These are phyloP conservation scores for Daldinia eschscholtzii DNA, from an alignment of 2,329 filamentous ascomycete genomes.

Conservation along the genomic window DNA sequence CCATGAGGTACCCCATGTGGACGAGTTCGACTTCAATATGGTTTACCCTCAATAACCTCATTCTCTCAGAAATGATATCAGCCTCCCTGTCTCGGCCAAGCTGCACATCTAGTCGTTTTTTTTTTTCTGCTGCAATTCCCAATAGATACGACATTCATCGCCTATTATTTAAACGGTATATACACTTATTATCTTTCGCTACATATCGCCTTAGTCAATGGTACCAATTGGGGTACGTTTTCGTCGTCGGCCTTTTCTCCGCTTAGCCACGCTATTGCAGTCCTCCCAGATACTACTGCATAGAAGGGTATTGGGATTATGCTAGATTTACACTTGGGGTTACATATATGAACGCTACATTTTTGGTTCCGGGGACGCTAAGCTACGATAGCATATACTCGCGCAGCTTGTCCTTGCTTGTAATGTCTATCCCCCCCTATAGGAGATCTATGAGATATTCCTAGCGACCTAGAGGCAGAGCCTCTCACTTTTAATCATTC, in stretches of 20 bases:
- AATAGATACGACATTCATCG: not conserved
- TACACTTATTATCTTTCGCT: not conserved
- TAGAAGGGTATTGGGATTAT: not conserved
- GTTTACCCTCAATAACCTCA: constrained; percentile 46
- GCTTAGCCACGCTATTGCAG: not conserved
- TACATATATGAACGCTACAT: constrained; percentile 26
- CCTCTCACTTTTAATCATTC: constrained; percentile 22
- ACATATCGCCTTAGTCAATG: not conserved
- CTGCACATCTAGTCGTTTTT: constrained; percentile 5
- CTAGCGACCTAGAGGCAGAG: constrained; percentile 26
- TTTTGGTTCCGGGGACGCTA: constrained; percentile 5
- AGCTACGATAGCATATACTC: not conserved
- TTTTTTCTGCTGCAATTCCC: not conserved
- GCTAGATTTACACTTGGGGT: constrained; percentile 11
- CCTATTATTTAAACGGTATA: not conserved
- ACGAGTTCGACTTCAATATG: constrained; percentile 48
- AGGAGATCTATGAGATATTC: constrained; percentile 20
- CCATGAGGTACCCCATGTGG: constrained; percentile 45
- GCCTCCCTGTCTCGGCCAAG: not conserved
- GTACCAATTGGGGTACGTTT: not conserved
- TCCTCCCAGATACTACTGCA: not conserved
- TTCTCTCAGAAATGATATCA: not conserved
- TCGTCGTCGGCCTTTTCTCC: not conserved
- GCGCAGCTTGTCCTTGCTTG: constrained; percentile 3
- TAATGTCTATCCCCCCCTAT: constrained; percentile 17